Evolutionary conservation across 2,329 filamentous ascomycete genomes (phyloP).

Genomic region (Sclerotinia spermophila): DNA sequence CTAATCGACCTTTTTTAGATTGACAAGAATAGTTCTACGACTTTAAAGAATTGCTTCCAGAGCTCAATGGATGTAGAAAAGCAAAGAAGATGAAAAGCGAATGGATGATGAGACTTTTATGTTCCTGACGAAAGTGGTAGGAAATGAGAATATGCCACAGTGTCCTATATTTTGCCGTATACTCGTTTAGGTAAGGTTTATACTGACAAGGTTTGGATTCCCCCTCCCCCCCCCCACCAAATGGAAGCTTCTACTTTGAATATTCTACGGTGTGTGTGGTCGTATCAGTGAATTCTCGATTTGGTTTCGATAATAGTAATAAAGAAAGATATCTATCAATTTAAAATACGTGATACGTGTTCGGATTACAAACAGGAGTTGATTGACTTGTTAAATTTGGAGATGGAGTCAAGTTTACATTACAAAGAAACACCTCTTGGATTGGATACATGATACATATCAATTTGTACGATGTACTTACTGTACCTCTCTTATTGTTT

Average conservation of each 20-base stretch:
- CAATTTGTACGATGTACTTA: too few species aligned
- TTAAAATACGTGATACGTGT: slow-evolving; percentile 1
- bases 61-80: slow-evolving; percentile 27
- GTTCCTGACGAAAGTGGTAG: slow-evolving; percentile 19
- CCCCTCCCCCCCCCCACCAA: background rate
- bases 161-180: slow-evolving; percentile 19
- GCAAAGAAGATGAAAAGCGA: slow-evolving; percentile 17
- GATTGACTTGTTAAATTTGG: background rate
- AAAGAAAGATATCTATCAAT: background rate
- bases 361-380: background rate
- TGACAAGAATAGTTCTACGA: slow-evolving; percentile 25
- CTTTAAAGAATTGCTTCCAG: slow-evolving; percentile 30
- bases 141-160: slow-evolving; percentile 20
- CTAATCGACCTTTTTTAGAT: slow-evolving; percentile 25
- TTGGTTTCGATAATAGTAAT: background rate
- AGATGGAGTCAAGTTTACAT: background rate
- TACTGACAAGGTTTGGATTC: background rate
- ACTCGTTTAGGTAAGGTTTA: slow-evolving; percentile 19
- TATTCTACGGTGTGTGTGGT: background rate
- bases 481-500: background rate
- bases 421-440: background rate
- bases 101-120: slow-evolving; percentile 15
- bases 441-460: background rate
- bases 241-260: background rate
- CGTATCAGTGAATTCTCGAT: background rate